Conservation (phyloP, 768 basidiomycete species). For the Calocybe cyanea region DNA sequence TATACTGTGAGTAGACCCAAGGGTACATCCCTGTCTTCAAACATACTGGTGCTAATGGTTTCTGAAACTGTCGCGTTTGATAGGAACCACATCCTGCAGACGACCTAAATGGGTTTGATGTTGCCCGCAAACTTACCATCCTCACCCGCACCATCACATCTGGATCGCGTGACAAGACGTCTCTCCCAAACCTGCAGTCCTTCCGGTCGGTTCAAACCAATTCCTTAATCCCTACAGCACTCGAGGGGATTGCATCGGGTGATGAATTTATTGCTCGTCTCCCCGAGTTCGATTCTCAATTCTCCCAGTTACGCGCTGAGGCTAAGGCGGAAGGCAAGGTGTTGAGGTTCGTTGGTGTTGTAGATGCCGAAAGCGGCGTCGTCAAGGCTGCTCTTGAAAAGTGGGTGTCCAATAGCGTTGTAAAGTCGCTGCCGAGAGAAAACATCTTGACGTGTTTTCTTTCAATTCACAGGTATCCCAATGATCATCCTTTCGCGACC, state of each 20-base stretch:
- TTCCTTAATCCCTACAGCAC: constrained; percentile 79
- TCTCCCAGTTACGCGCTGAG: constrained; percentile 69
- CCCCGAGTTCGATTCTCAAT: constrained; percentile 78
- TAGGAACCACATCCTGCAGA: constrained; percentile 98
- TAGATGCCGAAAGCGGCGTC: constrained; percentile 68
- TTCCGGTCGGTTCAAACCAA: constrained; percentile 77
- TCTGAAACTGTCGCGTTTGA: too few relatives aligned
- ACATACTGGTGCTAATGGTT: neutral
- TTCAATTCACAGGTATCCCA: constrained; percentile 67
- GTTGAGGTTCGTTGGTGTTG: constrained; percentile 89
- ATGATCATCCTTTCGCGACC: constrained; percentile 90
- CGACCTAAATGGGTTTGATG: constrained; percentile 95
- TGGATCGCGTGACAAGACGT: constrained; percentile 26
- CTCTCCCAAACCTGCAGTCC: constrained; percentile 62
- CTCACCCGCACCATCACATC: constrained; percentile 71
- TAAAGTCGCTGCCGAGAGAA: neutral
- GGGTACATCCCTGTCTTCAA: neutral
- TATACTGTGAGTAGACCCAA: constrained; percentile 86
- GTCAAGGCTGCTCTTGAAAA: constrained; percentile 89
- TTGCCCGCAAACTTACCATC: constrained; percentile 96
- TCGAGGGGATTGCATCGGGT: constrained; percentile 65
- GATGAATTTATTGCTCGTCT: constrained; percentile 81
- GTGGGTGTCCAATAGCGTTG: constrained; percentile 41
- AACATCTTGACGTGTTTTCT: constrained; percentile 4
- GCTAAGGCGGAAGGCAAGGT: constrained; percentile 82